phyloP scores from a whole-genome alignment of 2,329 filamentous ascomycete genomes.

The Aureobasidium sp. region DNA sequence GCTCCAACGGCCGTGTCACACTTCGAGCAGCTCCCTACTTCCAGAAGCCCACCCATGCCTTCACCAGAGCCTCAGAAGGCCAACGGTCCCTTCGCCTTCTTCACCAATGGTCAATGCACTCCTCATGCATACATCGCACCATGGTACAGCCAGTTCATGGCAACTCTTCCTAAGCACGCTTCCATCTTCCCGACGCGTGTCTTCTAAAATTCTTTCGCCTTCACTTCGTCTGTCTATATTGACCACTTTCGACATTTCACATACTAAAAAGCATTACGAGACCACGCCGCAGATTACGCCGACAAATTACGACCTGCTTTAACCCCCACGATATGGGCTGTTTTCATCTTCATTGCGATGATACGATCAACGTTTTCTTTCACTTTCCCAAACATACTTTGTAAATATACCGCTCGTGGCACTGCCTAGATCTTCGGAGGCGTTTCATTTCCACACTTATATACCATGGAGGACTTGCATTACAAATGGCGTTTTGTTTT shows the following conservation, averaged over 20 bases:
- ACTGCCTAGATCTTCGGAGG: neutral
- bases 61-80: neutral
- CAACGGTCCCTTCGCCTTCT: constrained; percentile 7
- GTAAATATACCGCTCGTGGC: constrained; percentile 3
- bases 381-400: neutral
- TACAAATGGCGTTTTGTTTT: neutral
- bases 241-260: constrained; percentile 5
- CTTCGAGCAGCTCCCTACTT: constrained; percentile 4
- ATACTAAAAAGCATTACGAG: neutral
- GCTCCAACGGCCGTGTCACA: neutral
- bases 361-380: constrained; percentile 6
- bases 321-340: neutral
- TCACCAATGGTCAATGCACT: constrained; percentile 10
- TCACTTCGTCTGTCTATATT: constrained; percentile 11
- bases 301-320: constrained; percentile 3
- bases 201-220: constrained; percentile 3
- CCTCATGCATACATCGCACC: constrained; percentile 14
- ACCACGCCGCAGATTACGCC: constrained; percentile 4
- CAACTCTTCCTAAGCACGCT: constrained; percentile 15
- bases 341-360: neutral
- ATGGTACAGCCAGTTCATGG: constrained; percentile 16
- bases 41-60: constrained; percentile 5
- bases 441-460: constrained; percentile 1
- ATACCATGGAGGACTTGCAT: constrained; percentile 8
- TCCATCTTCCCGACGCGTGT: constrained; percentile 15